Conservation (phyloP, 352 stramenopile genomes). For the Globisporangium abappressorium region DNA sequence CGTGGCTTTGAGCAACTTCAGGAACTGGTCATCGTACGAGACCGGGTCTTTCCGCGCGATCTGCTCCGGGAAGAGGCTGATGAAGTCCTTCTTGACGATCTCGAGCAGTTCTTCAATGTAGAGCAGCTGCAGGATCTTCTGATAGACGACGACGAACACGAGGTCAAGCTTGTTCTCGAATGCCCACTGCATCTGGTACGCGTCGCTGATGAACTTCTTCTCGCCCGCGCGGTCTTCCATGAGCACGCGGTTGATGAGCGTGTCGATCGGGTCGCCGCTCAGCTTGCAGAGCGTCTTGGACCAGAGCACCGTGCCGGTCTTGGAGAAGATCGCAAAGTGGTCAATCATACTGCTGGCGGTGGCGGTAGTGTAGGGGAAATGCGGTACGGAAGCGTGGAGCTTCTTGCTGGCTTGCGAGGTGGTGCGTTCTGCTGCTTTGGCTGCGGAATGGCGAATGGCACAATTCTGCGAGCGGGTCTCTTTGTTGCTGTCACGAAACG, state of each 20-base stretch:
- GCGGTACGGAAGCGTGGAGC: not conserved
- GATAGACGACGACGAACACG: constrained; percentile 91
- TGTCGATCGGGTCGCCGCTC: constrained; percentile 81
- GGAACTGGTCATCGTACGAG: constrained; percentile 77
- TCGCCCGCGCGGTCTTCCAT: constrained; percentile 87
- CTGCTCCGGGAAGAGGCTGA: constrained; percentile 67
- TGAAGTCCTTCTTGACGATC: constrained; percentile 83
- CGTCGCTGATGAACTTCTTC: constrained; percentile 81
- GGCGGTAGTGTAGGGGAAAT: not conserved
- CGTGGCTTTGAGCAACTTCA: constrained; percentile 69
- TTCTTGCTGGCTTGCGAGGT: not conserved
- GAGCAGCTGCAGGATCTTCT: constrained; percentile 89
- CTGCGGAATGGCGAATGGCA: constrained; percentile 3
- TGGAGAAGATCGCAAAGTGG: constrained; percentile 91
- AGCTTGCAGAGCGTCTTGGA: constrained; percentile 87
- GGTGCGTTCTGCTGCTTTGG: not conserved
- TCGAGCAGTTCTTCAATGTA: constrained; percentile 92
- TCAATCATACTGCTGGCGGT: constrained; percentile 76
- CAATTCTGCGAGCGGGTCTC: not conserved
- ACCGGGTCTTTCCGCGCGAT: constrained; percentile 74
- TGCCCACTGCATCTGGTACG: constrained; percentile 89
- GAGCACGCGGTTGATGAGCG: constrained; percentile 87
- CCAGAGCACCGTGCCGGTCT: constrained; percentile 89
- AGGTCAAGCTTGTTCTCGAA: constrained; percentile 92
- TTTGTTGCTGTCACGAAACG: constrained; percentile 4